These are phyloP conservation scores for Cytospora schulzeri DNA, from an alignment of 2,329 filamentous ascomycete species.

Conservation along the genomic window DNA sequence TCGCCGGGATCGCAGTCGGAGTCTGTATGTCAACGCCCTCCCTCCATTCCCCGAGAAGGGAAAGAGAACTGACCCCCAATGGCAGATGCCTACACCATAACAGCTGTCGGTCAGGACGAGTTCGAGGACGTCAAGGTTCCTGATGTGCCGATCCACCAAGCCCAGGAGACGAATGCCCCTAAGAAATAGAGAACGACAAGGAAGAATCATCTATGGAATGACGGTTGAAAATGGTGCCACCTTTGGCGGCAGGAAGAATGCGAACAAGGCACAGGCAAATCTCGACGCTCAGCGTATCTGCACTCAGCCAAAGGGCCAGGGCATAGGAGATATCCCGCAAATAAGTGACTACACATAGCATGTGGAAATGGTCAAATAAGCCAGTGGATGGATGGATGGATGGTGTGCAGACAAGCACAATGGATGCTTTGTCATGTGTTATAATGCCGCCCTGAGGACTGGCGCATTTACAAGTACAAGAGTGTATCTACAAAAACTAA, in stretches of 20 bases:
- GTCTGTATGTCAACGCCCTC: slow-evolving; percentile 73
- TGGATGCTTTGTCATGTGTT: slow-evolving; percentile 4
- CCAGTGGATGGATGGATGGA: background rate
- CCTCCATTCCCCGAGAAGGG: background rate
- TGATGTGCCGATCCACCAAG: slow-evolving; percentile 55
- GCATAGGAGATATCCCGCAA: too few species aligned
- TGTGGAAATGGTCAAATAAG: background rate
- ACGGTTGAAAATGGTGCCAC: background rate
- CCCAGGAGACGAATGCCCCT: slow-evolving; percentile 37
- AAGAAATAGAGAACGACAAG: slow-evolving; percentile 31
- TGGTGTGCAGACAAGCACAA: slow-evolving; percentile 5
- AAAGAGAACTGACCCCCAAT: background rate
- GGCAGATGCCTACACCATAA: slow-evolving; percentile 66
- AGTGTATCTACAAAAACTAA: slow-evolving; percentile 17
- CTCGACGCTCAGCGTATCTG: too few species aligned
- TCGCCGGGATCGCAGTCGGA: slow-evolving; percentile 74
- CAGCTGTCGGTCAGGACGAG: slow-evolving; percentile 90
- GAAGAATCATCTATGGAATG: background rate
- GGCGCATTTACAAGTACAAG: slow-evolving; percentile 19
- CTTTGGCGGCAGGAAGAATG: background rate
- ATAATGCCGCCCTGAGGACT: slow-evolving; percentile 4
- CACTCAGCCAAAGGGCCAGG: background rate
- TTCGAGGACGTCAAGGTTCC: slow-evolving; percentile 95
- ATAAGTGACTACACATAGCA: background rate
- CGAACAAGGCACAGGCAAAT: too few species aligned